Conservation (phyloP, 805 yeast species). For the Candida jianshihensis region DNA sequence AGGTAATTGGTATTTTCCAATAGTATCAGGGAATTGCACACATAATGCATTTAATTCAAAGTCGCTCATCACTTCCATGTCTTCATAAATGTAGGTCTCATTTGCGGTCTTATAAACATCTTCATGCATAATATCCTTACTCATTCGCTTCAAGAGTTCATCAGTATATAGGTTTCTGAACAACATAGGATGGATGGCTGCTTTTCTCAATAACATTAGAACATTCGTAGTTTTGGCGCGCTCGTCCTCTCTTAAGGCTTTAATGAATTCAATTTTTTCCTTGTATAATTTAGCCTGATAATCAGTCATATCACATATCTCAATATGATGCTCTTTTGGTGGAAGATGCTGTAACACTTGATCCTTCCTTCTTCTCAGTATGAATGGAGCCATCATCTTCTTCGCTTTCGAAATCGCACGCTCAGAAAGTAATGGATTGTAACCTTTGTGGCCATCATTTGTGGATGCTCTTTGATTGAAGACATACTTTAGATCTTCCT, state of each 20-base stretch:
- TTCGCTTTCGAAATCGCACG: conserved; percentile 92
- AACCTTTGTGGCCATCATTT: conserved; percentile 38
- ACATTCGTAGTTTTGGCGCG: conserved; percentile 50
- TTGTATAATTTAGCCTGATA: conserved; percentile 55
- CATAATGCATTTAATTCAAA: conserved; percentile 78
- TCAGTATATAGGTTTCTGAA: conserved; percentile 64
- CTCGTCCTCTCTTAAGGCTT: conserved; percentile 22
- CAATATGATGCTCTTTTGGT: conserved; percentile 56
- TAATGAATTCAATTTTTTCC: conserved; percentile 40
- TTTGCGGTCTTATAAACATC: conserved; percentile 73
- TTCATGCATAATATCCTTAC: conserved; percentile 72
- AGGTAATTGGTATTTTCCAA: conserved; percentile 49
- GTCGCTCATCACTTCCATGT: conserved; percentile 93
- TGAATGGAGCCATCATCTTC: conserved; percentile 98
- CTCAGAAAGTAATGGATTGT: conserved; percentile 77
- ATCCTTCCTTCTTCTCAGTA: conserved; percentile 82
- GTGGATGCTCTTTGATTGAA: conserved; percentile 86
- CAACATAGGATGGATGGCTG: conserved; percentile 85
- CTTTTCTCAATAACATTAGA: conserved; percentile 85
- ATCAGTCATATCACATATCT: conserved; percentile 55
- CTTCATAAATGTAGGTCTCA: conserved; percentile 72
- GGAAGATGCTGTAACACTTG: conserved; percentile 92
- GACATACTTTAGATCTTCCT: conserved; percentile 72
- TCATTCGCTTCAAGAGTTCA: conserved; percentile 53
- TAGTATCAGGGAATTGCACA: conserved; percentile 52